phyloP scores from a whole-genome alignment of 306 rosid genomes.

The Luffa aegyptiaca region DNA sequence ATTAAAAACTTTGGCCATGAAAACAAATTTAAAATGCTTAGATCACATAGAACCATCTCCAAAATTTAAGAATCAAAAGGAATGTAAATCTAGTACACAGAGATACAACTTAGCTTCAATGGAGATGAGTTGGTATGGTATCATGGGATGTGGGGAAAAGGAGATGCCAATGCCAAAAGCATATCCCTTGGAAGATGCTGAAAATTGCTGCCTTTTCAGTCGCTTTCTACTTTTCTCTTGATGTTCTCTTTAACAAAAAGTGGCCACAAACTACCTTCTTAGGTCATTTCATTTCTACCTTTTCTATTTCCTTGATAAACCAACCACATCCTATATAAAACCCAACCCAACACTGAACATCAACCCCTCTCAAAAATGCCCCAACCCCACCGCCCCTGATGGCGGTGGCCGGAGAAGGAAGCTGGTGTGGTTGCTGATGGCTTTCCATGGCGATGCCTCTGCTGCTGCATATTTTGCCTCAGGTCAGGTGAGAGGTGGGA shows the following conservation, averaged over 20 bases:
- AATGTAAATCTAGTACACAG: neutral
- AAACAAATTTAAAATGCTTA: neutral
- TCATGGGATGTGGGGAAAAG: slow-evolving; percentile 13
- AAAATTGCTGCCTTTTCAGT: neutral
- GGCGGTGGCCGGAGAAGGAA: slow-evolving; percentile 3
- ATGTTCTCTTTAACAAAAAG: slow-evolving; percentile 5
- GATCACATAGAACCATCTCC: neutral
- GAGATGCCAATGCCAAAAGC: slow-evolving; percentile 9
- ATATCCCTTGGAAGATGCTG: slow-evolving; percentile 13
- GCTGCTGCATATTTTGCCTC: neutral
- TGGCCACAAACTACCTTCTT: slow-evolving; percentile 3
- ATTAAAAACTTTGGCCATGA: neutral
- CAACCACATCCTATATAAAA: slow-evolving; percentile 12
- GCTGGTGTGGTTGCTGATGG: slow-evolving; percentile 5
- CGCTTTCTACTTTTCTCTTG: neutral
- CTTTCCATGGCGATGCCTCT: neutral
- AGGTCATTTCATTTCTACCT: slow-evolving; percentile 6
- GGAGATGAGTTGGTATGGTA: slow-evolving; percentile 10
- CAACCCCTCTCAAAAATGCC: neutral
- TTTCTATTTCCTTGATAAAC: neutral
- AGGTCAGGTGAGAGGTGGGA: slow-evolving; percentile 5
- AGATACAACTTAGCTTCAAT: neutral
- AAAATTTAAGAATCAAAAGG: neutral
- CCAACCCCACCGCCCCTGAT: neutral
- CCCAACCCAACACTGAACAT: neutral